A percentile compares a stretch with the other conserved stretches of the same genome.
These are phyloP conservation scores for Phytophthora constricta DNA, from an alignment of 352 stramenopile genomes.

Conservation along the genomic window DNA sequence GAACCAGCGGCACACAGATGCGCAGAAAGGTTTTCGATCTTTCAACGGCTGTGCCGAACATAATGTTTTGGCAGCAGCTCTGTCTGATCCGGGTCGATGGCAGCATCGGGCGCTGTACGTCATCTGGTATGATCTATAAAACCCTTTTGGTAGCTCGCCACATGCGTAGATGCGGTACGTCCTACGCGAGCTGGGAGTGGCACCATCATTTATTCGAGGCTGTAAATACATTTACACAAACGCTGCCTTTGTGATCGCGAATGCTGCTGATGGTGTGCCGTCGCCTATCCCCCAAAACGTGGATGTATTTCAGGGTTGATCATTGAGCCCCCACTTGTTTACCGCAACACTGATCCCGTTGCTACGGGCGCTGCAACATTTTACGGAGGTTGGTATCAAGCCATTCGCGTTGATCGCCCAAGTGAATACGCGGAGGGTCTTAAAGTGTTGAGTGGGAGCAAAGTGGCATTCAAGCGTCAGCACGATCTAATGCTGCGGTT, in stretches of 20 bases:
- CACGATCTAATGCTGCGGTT: background rate
- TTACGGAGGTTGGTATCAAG: background rate
- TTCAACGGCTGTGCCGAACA: conserved; percentile 40
- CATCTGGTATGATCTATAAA: background rate
- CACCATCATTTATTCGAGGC: background rate
- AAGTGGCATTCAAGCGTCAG: background rate
- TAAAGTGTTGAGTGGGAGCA: background rate
- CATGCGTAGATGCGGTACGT: background rate
- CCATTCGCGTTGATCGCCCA: background rate
- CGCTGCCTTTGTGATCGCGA: background rate
- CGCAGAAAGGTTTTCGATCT: conserved; percentile 37
- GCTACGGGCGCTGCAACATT: background rate
- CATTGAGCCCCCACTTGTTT: background rate
- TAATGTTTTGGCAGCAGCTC: conserved; percentile 18
- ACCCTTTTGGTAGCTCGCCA: background rate
- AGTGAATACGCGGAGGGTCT: background rate
- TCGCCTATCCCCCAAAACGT: background rate
- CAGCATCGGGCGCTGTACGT: background rate
- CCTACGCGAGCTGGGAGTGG: background rate
- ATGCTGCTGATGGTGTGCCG: background rate
- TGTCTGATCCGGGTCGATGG: background rate
- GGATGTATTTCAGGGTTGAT: background rate
- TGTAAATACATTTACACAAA: background rate
- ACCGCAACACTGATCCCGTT: background rate
- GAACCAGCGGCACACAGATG: conserved; percentile 14